Evolutionary conservation across 2,329 filamentous ascomycete species (phyloP).

Genomic region (Neofusicoccum kwambonambiense): DNA sequence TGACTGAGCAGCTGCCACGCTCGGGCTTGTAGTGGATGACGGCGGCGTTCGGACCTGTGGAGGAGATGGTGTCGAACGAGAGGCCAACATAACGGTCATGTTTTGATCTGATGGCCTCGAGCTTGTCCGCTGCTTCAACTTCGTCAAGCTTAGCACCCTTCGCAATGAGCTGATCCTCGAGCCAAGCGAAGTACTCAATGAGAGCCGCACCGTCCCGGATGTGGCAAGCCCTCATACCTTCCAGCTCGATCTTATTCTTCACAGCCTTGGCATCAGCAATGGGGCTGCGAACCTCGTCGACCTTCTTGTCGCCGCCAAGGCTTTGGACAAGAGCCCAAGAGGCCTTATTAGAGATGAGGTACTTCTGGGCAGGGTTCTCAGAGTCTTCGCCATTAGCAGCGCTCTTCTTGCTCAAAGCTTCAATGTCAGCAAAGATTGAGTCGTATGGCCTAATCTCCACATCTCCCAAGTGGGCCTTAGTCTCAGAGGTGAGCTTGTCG

Average conservation of each 20-base stretch:
- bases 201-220: slow-evolving; percentile 89
- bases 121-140: slow-evolving; percentile 85
- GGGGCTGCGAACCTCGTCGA: slow-evolving; percentile 84
- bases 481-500: slow-evolving; percentile 69
- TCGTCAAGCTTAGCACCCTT: slow-evolving; percentile 78
- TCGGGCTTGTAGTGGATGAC: slow-evolving; percentile 96
- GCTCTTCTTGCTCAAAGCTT: slow-evolving; percentile 55
- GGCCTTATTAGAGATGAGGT: slow-evolving; percentile 80
- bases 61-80: slow-evolving; percentile 95
- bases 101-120: slow-evolving; percentile 71
- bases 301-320: slow-evolving; percentile 78
- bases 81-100: slow-evolving; percentile 79
- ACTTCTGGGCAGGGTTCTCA: slow-evolving; percentile 58
- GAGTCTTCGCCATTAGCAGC: slow-evolving; percentile 33
- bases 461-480: slow-evolving; percentile 66
- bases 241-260: slow-evolving; percentile 86
- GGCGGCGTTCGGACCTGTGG: slow-evolving; percentile 87
- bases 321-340: slow-evolving; percentile 91
- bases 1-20: slow-evolving; percentile 72
- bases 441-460: slow-evolving; percentile 80
- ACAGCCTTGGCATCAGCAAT: slow-evolving; percentile 89
- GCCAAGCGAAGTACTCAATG: slow-evolving; percentile 92
- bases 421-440: slow-evolving; percentile 75
- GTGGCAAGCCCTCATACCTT: slow-evolving; percentile 92
- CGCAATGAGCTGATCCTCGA: slow-evolving; percentile 80